Evolutionary conservation across 768 basidiomycete species (phyloP).

Genomic region (Hygrocybe coccinea): DNA sequence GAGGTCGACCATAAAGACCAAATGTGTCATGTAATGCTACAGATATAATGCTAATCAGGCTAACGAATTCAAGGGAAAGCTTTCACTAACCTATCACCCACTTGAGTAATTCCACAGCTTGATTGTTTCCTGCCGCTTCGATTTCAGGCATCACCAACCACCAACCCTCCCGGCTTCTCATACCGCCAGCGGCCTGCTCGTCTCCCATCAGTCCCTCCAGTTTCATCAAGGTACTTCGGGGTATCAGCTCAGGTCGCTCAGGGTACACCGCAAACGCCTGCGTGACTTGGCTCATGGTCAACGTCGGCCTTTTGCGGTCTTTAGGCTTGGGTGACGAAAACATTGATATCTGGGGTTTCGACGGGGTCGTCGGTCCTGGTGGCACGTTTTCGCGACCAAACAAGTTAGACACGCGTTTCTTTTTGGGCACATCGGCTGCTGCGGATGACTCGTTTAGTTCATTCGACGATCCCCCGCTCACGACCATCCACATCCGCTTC

Average conservation of each 20-base stretch:
- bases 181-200: conserved; percentile 60
- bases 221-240: conserved; percentile 85
- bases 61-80: background rate
- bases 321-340: conserved; percentile 62
- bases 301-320: conserved; percentile 65
- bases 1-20: conserved; percentile 82
- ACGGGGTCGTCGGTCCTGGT: conserved; percentile 23
- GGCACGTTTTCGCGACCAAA: conserved; percentile 49
- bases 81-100: conserved; percentile 75
- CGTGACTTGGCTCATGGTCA: conserved; percentile 64
- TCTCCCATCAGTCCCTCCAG: conserved; percentile 80
- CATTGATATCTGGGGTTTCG: conserved; percentile 48
- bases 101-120: conserved; percentile 79
- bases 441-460: conserved; percentile 12
- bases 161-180: conserved; percentile 78
- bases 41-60: conserved; percentile 8
- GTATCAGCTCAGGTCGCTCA: conserved; percentile 89
- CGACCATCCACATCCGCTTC: conserved; percentile 85
- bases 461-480: conserved; percentile 44
- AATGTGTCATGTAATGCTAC: conserved; percentile 82
- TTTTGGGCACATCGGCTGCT: conserved; percentile 23
- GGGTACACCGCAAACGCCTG: conserved; percentile 96
- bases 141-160: conserved; percentile 86
- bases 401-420: conserved; percentile 64
- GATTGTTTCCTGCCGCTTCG: conserved; percentile 53